These are phyloP conservation scores for Saturnispora hagleri DNA, from an alignment of 805 yeast genomes.

Conservation along the genomic window DNA sequence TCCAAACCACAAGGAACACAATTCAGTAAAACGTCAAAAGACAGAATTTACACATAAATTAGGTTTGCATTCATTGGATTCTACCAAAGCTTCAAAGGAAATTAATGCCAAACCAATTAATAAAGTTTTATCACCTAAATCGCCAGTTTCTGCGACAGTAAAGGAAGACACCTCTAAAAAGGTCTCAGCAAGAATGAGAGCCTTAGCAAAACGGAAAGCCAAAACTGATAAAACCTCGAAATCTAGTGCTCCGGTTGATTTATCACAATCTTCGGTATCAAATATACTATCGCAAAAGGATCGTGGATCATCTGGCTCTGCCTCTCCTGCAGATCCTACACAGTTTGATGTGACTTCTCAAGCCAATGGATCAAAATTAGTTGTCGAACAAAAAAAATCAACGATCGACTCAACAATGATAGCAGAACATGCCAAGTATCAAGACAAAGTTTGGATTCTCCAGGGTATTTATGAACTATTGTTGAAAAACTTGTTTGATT, in stretches of 20 bases:
- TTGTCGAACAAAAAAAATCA: slow-evolving; percentile 74
- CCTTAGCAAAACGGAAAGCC: slow-evolving; percentile 89
- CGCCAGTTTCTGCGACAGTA: neutral
- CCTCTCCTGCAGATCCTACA: slow-evolving; percentile 11
- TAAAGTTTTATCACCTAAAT: neutral
- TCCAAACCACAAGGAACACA: slow-evolving; percentile 5
- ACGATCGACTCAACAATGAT: slow-evolving; percentile 22
- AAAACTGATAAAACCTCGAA: slow-evolving; percentile 48
- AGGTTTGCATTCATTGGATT: slow-evolving; percentile 17
- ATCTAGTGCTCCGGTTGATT: slow-evolving; percentile 46
- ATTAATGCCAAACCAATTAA: neutral
- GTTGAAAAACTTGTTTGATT: slow-evolving; percentile 70
- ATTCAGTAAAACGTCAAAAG: slow-evolving; percentile 19
- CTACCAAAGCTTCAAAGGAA: neutral
- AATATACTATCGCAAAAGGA: slow-evolving; percentile 42
- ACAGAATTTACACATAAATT: slow-evolving; percentile 24
- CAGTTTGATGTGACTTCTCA: slow-evolving; percentile 56
- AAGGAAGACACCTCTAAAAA: slow-evolving; percentile 7
- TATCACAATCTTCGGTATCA: slow-evolving; percentile 64
- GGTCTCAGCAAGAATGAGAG: slow-evolving; percentile 73
- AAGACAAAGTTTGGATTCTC: slow-evolving; percentile 83
- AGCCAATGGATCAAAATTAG: slow-evolving; percentile 70
- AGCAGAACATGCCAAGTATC: slow-evolving; percentile 34
- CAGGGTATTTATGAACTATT: slow-evolving; percentile 86
- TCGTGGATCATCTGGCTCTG: slow-evolving; percentile 52